Evolutionary conservation across 805 yeast genomes (phyloP), one percentile per base, ranked within the genome.

Genomic region (Lipomyces sp.): DNA sequence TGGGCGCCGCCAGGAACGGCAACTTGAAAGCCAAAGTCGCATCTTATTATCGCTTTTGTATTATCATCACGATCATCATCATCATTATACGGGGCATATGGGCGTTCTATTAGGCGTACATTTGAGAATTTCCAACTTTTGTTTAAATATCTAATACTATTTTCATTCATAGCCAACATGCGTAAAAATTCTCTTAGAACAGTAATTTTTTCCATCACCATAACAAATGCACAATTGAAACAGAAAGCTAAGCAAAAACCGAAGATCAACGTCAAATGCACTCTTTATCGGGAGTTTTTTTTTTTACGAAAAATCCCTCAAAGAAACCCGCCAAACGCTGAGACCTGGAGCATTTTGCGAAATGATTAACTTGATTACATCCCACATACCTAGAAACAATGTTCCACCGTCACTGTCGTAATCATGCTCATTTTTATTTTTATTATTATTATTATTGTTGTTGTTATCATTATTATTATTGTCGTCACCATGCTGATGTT

Each of bases 271-370:
- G 6, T 29, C 13, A 58, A 30, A 24, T 24, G 24, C 24, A 24
- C 24, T 24, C 24, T 24, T 24, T 24, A 24, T 24, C 24, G 24
- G 24, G 24, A 24, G 24, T 24, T 24, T 24, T 32, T 24, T 4
- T 48, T 3, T 15, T 42, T 58, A 57, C 29, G 55, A 10, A 15
- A 18, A 37, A 11, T 57, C 53, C 30, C 65, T 50, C 34, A 32
- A 15, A n/a, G n/a, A 39, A 37, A 67, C 53, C 33, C 53, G 34
- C 70, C 70, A 67, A 34, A 68, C 70, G 13, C 71, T 70, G 13
- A 68, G 37, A 13, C 71, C 71, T n/a, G 71, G 71, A 29, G 64
- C 13, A 60, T 68, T 68, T 51, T 68, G 71, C 51, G 30, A 54
- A 6, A 15, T 33, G 7, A 56, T 42, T 18, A 54, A 54, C 18